Base-by-base conservation (phyloP, 192 early-diverging fungal species). In the Obelidium mucronatum region DNA sequence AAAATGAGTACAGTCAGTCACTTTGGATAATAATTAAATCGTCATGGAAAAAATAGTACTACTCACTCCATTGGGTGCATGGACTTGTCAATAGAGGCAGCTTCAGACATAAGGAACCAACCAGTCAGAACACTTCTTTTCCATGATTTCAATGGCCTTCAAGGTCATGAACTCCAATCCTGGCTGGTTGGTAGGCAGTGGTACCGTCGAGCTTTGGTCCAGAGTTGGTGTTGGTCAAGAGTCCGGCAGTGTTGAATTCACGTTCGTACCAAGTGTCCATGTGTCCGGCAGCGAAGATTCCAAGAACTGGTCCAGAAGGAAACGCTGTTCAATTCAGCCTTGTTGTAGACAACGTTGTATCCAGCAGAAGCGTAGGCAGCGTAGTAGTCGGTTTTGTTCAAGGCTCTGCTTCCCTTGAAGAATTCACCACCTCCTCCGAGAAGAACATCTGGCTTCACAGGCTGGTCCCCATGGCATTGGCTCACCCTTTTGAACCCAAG, bases 251-350 rank as follows among this genome's bases (percentile, higher is more conserved):
- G 70, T 81, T 86, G 64, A 91, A 67, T 64, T 88, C 85, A 56
- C 90, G 84, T 64, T 90, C 90, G 78, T 88, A 42, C 90, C 90
- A 91, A 35, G 87, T 86, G 76, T 91, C 89, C 87, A 91, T 79
- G 85, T 87, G 76, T 56, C 53, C 54, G 8, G 65, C 61, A 72
- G 79, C 79, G 88, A 91, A 91, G 78, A 91, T 82, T 79, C 90
- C 90, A 68, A 91, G 81, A 31, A 91, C 77, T 26, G 84, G 86
- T 34, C 82, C 84, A 59, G 77, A 72, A 68, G 73, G 83, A 77
- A 76, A 88, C 81, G n/a, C 78, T 80, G 24, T 77, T 72, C 11
- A 91, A 80, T 17, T 67, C 56, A 8, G 67, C 56, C 75, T 79
- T 84, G 82, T 83, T 78, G 62, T 81, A 53, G 62, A 91, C 85